Evolutionary conservation across 768 basidiomycete genomes (phyloP).

Genomic region (Panellus pusillus): DNA sequence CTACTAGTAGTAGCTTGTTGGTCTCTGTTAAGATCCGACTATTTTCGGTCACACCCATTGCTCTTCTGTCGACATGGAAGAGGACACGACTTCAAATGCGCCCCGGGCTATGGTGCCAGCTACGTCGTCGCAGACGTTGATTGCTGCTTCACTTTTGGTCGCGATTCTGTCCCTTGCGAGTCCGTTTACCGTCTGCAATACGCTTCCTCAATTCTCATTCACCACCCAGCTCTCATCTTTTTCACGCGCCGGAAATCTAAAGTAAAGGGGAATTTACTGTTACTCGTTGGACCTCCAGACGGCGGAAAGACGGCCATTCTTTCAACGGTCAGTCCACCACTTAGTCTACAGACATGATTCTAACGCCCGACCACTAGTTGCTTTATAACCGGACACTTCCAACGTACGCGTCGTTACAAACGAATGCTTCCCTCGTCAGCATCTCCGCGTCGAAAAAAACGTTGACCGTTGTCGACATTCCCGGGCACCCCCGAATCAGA

Average conservation of each 20-base stretch:
- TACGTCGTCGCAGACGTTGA: conserved; percentile 36
- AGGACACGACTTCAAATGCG: conserved; percentile 22
- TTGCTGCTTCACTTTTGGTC: conserved; percentile 42
- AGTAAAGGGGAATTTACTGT: conserved; percentile 56
- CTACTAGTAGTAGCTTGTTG: not conserved
- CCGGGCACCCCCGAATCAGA: conserved; percentile 82
- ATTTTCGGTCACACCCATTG: not conserved
- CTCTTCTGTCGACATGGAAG: conserved; percentile 12
- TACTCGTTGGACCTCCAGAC: conserved; percentile 76
- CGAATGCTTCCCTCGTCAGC: conserved; percentile 53
- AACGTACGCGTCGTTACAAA: conserved; percentile 78
- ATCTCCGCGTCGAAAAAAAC: conserved; percentile 43
- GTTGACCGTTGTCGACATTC: conserved; percentile 68
- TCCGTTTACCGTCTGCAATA: conserved; percentile 30
- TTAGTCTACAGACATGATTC: not conserved
- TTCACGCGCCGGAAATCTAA: conserved; percentile 44
- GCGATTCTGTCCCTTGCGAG: conserved; percentile 45
- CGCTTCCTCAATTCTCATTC: not conserved
- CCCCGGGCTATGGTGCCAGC: conserved; percentile 38
- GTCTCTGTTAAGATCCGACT: not conserved
- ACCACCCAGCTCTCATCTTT: conserved; percentile 42
- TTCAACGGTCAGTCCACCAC: conserved; percentile 52
- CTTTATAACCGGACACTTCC: conserved; percentile 61
- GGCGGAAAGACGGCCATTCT: conserved; percentile 81
- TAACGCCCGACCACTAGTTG: conserved; percentile 43